phyloP scores from a whole-genome alignment of 768 basidiomycete genomes.

The Termitomyces sp. region DNA sequence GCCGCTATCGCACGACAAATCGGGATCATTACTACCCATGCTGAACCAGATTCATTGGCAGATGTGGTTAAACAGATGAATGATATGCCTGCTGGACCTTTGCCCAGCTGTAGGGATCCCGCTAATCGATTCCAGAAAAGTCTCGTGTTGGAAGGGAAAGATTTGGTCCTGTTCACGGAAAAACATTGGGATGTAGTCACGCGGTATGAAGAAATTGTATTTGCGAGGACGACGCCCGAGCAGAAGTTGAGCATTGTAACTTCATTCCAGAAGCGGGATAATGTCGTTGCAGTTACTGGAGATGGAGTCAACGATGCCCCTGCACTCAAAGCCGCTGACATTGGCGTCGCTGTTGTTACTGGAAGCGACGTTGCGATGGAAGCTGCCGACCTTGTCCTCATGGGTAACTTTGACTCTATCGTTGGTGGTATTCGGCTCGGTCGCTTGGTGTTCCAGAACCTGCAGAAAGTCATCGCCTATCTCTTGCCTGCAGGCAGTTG shows the following conservation, averaged over 20 bases:
- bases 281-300: constrained; percentile 48
- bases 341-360: constrained; percentile 48
- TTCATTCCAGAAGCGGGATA: constrained; percentile 40
- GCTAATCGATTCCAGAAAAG: constrained; percentile 29
- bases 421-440: constrained; percentile 54
- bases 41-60: constrained; percentile 10
- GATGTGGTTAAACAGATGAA: constrained; percentile 8
- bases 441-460: constrained; percentile 52
- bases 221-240: constrained; percentile 50
- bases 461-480: constrained; percentile 46
- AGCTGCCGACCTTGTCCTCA: constrained; percentile 24
- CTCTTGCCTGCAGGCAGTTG: constrained; percentile 50
- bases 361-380: constrained; percentile 31
- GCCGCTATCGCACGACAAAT: constrained; percentile 42
- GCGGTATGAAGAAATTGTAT: constrained; percentile 37
- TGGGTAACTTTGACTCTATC: constrained; percentile 48
- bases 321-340: constrained; percentile 45
- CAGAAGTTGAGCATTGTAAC: constrained; percentile 55
- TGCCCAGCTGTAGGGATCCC: constrained; percentile 1
- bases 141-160: constrained; percentile 39
- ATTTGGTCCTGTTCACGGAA: constrained; percentile 28
- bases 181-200: constrained; percentile 36
- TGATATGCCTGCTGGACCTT: not conserved
- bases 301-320: constrained; percentile 55
- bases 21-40: constrained; percentile 33